Conservation (phyloP, 176 grass and related monocot genomes). For the Alopecurus myosuroides region DNA sequence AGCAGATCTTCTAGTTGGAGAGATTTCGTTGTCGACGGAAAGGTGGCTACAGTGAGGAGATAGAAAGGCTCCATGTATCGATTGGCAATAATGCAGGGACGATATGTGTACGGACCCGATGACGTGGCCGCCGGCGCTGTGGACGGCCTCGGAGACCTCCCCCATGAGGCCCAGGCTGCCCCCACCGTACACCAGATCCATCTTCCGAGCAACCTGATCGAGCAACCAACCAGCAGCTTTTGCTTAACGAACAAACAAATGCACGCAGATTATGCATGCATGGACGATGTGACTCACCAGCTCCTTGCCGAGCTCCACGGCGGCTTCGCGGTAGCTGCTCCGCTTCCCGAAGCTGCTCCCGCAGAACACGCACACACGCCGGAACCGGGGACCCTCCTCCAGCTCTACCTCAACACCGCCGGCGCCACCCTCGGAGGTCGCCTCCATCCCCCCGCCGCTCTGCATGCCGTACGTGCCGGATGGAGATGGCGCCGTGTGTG, state of each 20-base stretch:
- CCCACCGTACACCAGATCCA: conserved; percentile 90
- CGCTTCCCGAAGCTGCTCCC: conserved; percentile 98
- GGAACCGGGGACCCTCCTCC: conserved; percentile 45
- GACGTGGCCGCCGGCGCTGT: conserved; percentile 84
- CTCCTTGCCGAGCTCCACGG: conserved; percentile 82
- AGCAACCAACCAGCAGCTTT: neutral
- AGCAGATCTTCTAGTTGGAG: neutral
- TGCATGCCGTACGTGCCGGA: too few relatives aligned
- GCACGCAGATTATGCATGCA: too few relatives aligned
- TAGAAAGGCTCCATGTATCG: too few relatives aligned
- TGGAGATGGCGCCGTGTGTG: too few relatives aligned
- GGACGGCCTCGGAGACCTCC: conserved; percentile 79
- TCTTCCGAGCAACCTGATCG: conserved; percentile 78
- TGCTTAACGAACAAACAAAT: too few relatives aligned
- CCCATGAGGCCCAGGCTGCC: conserved; percentile 96
- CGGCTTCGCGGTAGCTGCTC: conserved; percentile 84
- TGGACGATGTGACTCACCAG: conserved; percentile 38
- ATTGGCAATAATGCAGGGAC: neutral
- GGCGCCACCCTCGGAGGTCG: neutral
- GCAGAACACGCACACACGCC: conserved; percentile 95
- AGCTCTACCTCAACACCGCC: neutral
- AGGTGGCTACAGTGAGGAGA: neutral
- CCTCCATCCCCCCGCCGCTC: neutral
- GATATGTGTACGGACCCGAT: conserved; percentile 30
- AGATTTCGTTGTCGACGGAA: neutral